These are phyloP conservation scores for Neonothopanus nambi DNA, from an alignment of 1,284 basidiomycete species.

Conservation along the genomic window DNA sequence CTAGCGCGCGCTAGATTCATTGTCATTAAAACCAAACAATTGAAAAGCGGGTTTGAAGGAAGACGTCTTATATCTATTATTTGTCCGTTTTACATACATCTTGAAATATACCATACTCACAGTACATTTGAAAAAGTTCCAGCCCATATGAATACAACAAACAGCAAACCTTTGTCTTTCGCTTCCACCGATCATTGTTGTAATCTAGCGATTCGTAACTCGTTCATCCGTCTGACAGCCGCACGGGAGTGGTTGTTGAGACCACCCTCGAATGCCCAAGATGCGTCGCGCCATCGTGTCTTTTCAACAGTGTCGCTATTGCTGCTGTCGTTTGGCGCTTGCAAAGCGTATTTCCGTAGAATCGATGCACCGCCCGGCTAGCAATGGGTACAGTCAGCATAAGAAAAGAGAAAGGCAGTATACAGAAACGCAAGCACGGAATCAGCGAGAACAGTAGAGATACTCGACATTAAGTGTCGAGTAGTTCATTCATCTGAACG, in stretches of 20 bases:
- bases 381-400: neutral
- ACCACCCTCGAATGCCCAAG: constrained; percentile 70
- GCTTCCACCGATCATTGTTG: neutral
- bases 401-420: too few relatives aligned
- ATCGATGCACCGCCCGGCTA: constrained; percentile 58
- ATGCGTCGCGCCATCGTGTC: constrained; percentile 41
- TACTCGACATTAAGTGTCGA: neutral
- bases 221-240: constrained; percentile 55
- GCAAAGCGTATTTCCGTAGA: constrained; percentile 46
- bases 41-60: too few relatives aligned
- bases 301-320: neutral
- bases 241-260: constrained; percentile 71
- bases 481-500: too few relatives aligned
- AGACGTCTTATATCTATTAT: too few relatives aligned
- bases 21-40: too few relatives aligned
- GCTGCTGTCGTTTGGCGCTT: constrained; percentile 5
- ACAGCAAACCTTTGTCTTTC: neutral
- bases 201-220: constrained; percentile 45
- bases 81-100: too few relatives aligned
- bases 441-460: neutral
- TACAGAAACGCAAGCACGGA: too few relatives aligned
- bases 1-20: too few relatives aligned
- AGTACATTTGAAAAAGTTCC: neutral
- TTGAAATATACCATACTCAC: neutral
- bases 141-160: neutral